These are phyloP conservation scores for Candida frijolesensis DNA, from an alignment of 1,139 yeast genomes.

Conservation along the genomic window DNA sequence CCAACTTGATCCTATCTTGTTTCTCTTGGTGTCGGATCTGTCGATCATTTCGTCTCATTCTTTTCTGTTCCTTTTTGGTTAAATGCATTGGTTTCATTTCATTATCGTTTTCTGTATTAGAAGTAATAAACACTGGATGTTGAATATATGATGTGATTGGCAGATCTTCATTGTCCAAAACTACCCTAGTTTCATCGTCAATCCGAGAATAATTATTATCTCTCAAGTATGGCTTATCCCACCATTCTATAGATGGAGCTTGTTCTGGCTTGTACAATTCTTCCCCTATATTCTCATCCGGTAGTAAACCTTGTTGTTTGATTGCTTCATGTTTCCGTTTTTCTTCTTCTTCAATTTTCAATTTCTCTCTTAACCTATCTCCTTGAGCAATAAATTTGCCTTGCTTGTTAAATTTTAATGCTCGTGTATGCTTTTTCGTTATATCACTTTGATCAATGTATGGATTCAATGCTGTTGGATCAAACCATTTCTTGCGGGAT, in stretches of 20 bases:
- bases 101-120: slow-evolving; percentile 54
- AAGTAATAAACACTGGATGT: slow-evolving; percentile 72
- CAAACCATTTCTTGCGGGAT: slow-evolving; percentile 36
- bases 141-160: slow-evolving; percentile 68
- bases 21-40: slow-evolving; percentile 64
- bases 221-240: slow-evolving; percentile 63
- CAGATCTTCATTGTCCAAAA: slow-evolving; percentile 42
- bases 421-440: slow-evolving; percentile 28
- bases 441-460: slow-evolving; percentile 51
- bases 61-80: slow-evolving; percentile 77
- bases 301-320: slow-evolving; percentile 45
- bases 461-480: slow-evolving; percentile 54
- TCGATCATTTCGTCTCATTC: slow-evolving; percentile 73
- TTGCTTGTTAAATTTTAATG: slow-evolving; percentile 53
- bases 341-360: slow-evolving; percentile 33
- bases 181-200: slow-evolving; percentile 21
- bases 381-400: slow-evolving; percentile 68
- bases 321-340: slow-evolving; percentile 24
- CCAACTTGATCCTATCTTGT: slow-evolving; percentile 78
- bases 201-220: slow-evolving; percentile 29
- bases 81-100: slow-evolving; percentile 55
- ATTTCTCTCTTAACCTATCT: slow-evolving; percentile 47
- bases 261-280: slow-evolving; percentile 41
- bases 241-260: slow-evolving; percentile 79
- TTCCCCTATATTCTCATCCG: slow-evolving; percentile 55